phyloP scores from a whole-genome alignment of 371 early-diverging fungal genomes.

The Quaeritorhiza haematococci region DNA sequence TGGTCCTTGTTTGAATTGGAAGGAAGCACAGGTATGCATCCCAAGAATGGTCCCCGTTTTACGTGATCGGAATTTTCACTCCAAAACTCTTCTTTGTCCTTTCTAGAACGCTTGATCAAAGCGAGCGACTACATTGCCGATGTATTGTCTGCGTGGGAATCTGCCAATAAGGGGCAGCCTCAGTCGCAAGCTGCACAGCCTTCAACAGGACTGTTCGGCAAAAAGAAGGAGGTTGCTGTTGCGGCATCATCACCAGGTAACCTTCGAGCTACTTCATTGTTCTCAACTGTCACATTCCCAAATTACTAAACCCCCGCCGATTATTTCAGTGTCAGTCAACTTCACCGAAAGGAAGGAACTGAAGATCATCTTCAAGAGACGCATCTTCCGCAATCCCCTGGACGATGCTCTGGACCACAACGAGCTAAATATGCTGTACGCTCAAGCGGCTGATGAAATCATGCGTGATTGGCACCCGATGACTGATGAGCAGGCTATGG shows the following conservation, averaged over 20 bases:
- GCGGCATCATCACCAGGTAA: too few relatives aligned
- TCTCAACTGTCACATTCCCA: neutral
- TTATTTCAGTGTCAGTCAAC: too few relatives aligned
- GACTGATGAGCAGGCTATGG: slow-evolving; percentile 30
- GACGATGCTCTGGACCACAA: slow-evolving; percentile 30
- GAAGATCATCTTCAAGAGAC: slow-evolving; percentile 30
- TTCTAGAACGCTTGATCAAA: slow-evolving; percentile 26
- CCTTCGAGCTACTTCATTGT: too few relatives aligned
- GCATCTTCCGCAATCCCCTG: slow-evolving; percentile 31
- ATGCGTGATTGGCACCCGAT: slow-evolving; percentile 28
- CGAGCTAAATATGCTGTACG: slow-evolving; percentile 35
- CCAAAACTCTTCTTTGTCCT: neutral
- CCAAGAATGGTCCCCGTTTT: neutral
- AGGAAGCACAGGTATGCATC: slow-evolving; percentile 10
- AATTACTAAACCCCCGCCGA: too few relatives aligned
- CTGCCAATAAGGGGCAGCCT: slow-evolving; percentile 11
- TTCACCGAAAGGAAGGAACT: neutral
- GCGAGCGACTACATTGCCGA: slow-evolving; percentile 37
- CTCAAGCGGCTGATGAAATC: slow-evolving; percentile 35
- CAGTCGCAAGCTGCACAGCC: too few relatives aligned
- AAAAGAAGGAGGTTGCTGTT: slow-evolving; percentile 6
- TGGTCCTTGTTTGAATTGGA: slow-evolving; percentile 38
- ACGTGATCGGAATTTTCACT: neutral
- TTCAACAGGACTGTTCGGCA: slow-evolving; percentile 1
- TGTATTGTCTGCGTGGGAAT: slow-evolving; percentile 27